Conservation (phyloP, 345 rosid genomes). For the Aethionema arabicum region DNA sequence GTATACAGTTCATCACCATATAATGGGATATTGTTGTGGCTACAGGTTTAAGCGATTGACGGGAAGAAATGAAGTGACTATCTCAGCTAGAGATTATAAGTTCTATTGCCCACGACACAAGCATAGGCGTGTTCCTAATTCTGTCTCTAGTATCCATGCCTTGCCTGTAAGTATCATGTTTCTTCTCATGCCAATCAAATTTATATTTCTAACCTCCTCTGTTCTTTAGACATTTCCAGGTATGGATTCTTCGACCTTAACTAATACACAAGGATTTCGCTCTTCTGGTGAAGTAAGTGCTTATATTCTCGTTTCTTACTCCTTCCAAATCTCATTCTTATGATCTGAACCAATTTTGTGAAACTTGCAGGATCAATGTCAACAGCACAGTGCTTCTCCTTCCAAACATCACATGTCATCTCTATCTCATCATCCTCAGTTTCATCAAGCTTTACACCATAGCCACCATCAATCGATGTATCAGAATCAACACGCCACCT, state of each 20-base stretch:
- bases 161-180: conserved; percentile 56
- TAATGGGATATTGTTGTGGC: conserved; percentile 30
- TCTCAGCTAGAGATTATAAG: conserved; percentile 75
- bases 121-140: conserved; percentile 57
- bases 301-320: conserved; percentile 8
- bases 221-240: conserved; percentile 55
- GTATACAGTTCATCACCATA: conserved; percentile 20
- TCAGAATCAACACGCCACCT: conserved; percentile 51
- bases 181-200: neutral
- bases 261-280: conserved; percentile 61
- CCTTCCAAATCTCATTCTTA: neutral
- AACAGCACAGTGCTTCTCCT: conserved; percentile 47
- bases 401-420: conserved; percentile 68
- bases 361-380: conserved; percentile 52
- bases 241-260: conserved; percentile 54
- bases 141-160: conserved; percentile 51
- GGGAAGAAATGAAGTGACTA: conserved; percentile 74
- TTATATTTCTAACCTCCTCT: conserved; percentile 15
- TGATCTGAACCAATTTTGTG: neutral
- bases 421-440: conserved; percentile 64
- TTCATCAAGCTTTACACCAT: conserved; percentile 65
- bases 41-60: conserved; percentile 82
- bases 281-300: conserved; percentile 53
- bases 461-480: conserved; percentile 63
- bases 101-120: conserved; percentile 94